Evolutionary conservation across 495 filamentous ascomycete genomes (phyloP).

Genomic region (Parathielavia hyrcaniae): DNA sequence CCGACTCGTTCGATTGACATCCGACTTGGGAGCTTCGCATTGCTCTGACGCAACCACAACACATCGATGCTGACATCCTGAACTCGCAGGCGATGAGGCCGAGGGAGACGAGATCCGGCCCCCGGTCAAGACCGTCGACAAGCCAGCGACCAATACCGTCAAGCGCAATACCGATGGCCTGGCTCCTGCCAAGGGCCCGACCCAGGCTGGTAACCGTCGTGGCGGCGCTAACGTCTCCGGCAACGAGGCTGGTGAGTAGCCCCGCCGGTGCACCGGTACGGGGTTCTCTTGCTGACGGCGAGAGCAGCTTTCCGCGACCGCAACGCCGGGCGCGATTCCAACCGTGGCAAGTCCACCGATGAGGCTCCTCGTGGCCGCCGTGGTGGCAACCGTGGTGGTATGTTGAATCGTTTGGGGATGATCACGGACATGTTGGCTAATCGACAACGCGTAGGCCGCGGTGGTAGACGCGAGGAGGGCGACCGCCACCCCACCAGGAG

Average conservation of each 20-base stretch:
- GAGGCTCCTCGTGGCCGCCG: constrained; percentile 54
- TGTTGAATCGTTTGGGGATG: constrained; percentile 15
- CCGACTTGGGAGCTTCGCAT: neutral
- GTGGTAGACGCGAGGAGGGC: constrained; percentile 51
- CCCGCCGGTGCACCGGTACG: neutral
- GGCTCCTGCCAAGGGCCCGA: constrained; percentile 49
- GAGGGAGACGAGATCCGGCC: constrained; percentile 76
- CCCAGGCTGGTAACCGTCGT: constrained; percentile 43
- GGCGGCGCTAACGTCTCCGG: constrained; percentile 54
- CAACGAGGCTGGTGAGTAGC: constrained; percentile 69
- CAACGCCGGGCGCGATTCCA: constrained; percentile 71
- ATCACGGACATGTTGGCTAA: constrained; percentile 11
- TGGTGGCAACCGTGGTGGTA: constrained; percentile 51
- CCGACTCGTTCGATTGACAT: constrained; percentile 10
- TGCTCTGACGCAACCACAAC: neutral
- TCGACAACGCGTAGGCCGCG: constrained; percentile 35
- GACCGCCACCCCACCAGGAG: constrained; percentile 79
- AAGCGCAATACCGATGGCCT: constrained; percentile 87
- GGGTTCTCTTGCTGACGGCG: constrained; percentile 10
- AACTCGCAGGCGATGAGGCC: constrained; percentile 69
- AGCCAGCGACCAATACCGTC: constrained; percentile 64
- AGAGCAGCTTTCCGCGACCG: constrained; percentile 80
- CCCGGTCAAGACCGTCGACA: constrained; percentile 81
- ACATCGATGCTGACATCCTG: constrained; percentile 22
- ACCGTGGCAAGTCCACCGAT: constrained; percentile 74